Percentiles rank a stretch among this genome's conserved stretches.
phyloP scores from a whole-genome alignment of 225 moss, liverwort and hornwort species.

The Pleurozium schreberi region DNA sequence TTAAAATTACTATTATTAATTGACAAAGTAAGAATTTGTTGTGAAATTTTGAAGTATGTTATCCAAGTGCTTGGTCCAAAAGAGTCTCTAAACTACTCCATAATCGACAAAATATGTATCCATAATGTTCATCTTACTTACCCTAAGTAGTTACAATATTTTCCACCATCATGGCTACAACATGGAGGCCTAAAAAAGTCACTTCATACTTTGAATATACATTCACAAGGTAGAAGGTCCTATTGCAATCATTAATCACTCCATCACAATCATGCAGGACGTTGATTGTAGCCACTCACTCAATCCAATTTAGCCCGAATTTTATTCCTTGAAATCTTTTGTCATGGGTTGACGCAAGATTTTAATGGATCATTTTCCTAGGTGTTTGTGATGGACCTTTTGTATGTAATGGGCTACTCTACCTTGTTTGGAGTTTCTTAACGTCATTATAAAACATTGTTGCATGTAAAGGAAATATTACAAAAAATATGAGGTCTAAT shows the following conservation, averaged over 20 bases:
- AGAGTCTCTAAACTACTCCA: fast-evolving
- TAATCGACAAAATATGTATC: background rate
- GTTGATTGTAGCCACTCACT: background rate
- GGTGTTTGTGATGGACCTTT: background rate
- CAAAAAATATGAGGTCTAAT: background rate
- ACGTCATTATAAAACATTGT: background rate
- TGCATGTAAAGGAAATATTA: background rate
- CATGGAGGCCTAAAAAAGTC: too few relatives aligned
- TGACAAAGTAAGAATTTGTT: background rate
- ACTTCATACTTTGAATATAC: fast-evolving
- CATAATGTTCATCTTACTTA: background rate
- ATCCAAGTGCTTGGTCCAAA: background rate
- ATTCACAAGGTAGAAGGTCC: background rate
- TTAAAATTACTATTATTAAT: background rate
- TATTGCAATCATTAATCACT: background rate
- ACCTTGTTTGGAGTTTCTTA: background rate
- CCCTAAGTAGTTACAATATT: background rate
- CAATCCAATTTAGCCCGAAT: background rate
- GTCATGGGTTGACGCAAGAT: background rate
- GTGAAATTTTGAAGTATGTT: background rate
- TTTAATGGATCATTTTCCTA: background rate
- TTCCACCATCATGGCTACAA: fast-evolving
- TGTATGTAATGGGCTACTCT: fast-evolving
- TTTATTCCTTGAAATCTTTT: background rate
- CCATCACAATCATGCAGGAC: background rate